Evolutionary conservation across 768 basidiomycete genomes (phyloP), one percentile per base, ranked within the genome.

Genomic region (Lactarius akahatsu): DNA sequence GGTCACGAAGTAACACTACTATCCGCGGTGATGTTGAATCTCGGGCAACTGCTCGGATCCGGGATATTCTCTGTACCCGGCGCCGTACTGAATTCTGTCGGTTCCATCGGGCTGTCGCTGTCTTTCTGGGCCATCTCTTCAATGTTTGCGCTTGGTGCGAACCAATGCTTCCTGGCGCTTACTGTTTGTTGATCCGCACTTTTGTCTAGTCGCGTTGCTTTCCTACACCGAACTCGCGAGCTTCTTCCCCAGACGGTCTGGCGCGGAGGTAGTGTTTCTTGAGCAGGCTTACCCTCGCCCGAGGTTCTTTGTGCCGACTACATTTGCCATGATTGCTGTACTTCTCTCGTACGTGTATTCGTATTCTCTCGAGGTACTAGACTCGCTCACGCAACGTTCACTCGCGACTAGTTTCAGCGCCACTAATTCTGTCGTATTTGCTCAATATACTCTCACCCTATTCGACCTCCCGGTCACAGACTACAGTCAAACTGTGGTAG

Each of bases 241-340:
- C 41, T 80, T 81, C 72, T 83, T 82, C 69, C 83, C 83, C 15
- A 75, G 79, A 61, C 77, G 83, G 18, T 80, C 81, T 9, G 82
- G 82, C 7, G 83, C 80, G 10, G 79, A 82, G 66, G 82, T 83
- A 7, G 82, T 79, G 3, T 83, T 81, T 62, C 74, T 82, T 16
- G 80, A 81, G 30, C 70, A 72, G 75, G 80, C 81, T 2, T 82
- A 80, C 67, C 79, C 78, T 13, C 73, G 76, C 59, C 80, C 81
- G 1, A 76, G 72, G 47, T 80, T 78, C 69, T 74, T 82, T 45
- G 74, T 83, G 30, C 80, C 81, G 2, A 78, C 78, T 32, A 69
- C 75, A 1, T 83, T 81, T 66, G 81, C 81, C 13, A 76, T 81
- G 18, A 73, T 63, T 16, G 18, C 72, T 6, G 71, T 74, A 2